Conservation (phyloP, 805 yeast species). For the Priceomyces carsonii region DNA sequence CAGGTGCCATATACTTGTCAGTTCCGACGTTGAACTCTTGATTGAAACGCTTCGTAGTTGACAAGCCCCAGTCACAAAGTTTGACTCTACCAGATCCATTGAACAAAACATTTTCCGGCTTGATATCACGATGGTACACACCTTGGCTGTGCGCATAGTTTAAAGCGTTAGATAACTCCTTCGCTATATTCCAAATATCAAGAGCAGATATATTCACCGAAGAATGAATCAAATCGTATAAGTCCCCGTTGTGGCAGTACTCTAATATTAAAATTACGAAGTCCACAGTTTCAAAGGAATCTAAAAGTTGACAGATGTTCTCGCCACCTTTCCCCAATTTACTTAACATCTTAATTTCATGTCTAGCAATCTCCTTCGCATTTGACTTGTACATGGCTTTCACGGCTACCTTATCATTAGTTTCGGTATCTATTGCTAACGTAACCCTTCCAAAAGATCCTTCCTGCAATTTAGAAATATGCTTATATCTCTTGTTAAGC, state of each 20-base stretch:
- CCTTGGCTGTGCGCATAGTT: constrained; percentile 56
- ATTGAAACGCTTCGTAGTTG: constrained; percentile 39
- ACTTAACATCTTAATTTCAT: constrained; percentile 49
- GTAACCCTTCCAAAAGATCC: constrained; percentile 67
- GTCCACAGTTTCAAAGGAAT: constrained; percentile 49
- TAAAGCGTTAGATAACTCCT: constrained; percentile 55
- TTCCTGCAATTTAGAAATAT: constrained; percentile 47
- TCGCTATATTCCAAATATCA: constrained; percentile 41
- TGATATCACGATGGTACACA: constrained; percentile 69
- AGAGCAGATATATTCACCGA: constrained; percentile 13
- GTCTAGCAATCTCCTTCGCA: constrained; percentile 47
- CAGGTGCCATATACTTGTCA: constrained; percentile 62
- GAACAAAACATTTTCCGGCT: constrained; percentile 69
- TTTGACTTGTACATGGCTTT: constrained; percentile 51
- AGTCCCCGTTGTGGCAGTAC: constrained; percentile 65
- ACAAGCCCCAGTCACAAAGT: constrained; percentile 75
- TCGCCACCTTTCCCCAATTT: constrained; percentile 43
- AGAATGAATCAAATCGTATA: constrained; percentile 55
- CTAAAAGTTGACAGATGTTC: constrained; percentile 59
- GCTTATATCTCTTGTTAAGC: constrained; percentile 43
- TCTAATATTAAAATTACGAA: constrained; percentile 62
- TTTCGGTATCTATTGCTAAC: constrained; percentile 44
- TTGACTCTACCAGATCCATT: constrained; percentile 54
- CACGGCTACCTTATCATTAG: constrained; percentile 46
- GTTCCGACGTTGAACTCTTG: constrained; percentile 50